Conservation (phyloP, 495 filamentous ascomycete species). For the Wilcoxina mikolae region DNA sequence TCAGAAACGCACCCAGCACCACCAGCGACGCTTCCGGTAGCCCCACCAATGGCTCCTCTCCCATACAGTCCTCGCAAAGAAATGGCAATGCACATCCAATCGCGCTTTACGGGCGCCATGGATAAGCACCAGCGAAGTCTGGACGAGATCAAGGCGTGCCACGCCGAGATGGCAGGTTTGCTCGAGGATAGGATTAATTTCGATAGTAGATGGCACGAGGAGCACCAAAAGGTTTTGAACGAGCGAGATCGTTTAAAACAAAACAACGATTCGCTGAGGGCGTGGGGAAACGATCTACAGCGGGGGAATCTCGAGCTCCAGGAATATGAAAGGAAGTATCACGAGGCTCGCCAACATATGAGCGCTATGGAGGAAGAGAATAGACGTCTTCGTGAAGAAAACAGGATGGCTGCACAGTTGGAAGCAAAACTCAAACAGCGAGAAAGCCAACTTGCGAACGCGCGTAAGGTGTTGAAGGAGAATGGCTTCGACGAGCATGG, state of each 20-base stretch:
- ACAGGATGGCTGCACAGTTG: neutral
- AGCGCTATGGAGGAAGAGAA: neutral
- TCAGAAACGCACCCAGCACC: neutral
- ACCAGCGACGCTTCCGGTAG: neutral
- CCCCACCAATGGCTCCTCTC: conserved; percentile 20
- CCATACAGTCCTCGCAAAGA: conserved; percentile 22
- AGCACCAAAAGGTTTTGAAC: neutral
- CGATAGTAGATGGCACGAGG: neutral
- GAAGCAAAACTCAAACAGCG: neutral
- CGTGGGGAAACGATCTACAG: conserved; percentile 11
- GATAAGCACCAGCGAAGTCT: conserved; percentile 21
- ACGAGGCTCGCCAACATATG: conserved; percentile 12
- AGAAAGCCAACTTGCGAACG: neutral
- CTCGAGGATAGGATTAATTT: neutral
- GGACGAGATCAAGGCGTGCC: conserved; percentile 16
- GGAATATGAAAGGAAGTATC: conserved; percentile 13
- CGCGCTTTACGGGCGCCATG: conserved; percentile 15
- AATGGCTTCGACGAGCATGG: neutral
- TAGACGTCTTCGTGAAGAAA: neutral
- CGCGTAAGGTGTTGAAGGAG: neutral
- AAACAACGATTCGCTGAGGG: neutral
- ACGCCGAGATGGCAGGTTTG: neutral
- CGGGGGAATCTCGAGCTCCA: conserved; percentile 25
- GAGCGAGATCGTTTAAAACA: neutral
- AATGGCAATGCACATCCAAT: conserved; percentile 17